Percentiles rank a stretch among this genome's conserved stretches.
These are phyloP conservation scores for Amylostereum chailletii DNA, from an alignment of 1,284 basidiomycete genomes.

Conservation along the genomic window DNA sequence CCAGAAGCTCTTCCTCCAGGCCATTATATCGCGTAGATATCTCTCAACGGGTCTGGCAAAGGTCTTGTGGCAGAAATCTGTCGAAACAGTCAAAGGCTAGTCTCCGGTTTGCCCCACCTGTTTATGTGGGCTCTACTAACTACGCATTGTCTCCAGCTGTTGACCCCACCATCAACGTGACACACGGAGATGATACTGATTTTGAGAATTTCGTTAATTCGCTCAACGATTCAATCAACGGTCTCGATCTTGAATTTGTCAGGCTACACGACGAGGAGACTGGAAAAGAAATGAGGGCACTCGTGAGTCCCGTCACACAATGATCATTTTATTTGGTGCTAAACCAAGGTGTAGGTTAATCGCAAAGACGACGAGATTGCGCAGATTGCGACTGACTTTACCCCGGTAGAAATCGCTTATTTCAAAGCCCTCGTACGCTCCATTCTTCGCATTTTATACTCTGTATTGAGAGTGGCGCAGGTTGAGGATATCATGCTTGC, in stretches of 20 bases:
- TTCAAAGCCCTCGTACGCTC: conserved; percentile 69
- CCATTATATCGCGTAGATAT: conserved; percentile 59
- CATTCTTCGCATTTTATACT: neutral
- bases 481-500: conserved; percentile 84
- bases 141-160: conserved; percentile 29
- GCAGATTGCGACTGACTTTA: conserved; percentile 78
- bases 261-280: conserved; percentile 53
- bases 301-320: conserved; percentile 35
- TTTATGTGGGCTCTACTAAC: neutral
- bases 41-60: conserved; percentile 56
- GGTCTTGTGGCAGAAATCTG: conserved; percentile 57
- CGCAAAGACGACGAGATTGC: conserved; percentile 69
- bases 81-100: conserved; percentile 52
- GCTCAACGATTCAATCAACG: conserved; percentile 55
- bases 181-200: conserved; percentile 30
- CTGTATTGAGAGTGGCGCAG: conserved; percentile 27
- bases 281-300: conserved; percentile 53
- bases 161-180: conserved; percentile 39
- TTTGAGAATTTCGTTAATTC: conserved; percentile 54
- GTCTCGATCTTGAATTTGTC: conserved; percentile 64
- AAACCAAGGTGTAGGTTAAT: conserved; percentile 48
- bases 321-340: neutral
- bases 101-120: neutral
- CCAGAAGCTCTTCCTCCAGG: conserved; percentile 68
- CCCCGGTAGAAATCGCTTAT: conserved; percentile 66